phyloP scores from a whole-genome alignment of 2,329 filamentous ascomycete species.

The Arthrobotrys sphaeroides region DNA sequence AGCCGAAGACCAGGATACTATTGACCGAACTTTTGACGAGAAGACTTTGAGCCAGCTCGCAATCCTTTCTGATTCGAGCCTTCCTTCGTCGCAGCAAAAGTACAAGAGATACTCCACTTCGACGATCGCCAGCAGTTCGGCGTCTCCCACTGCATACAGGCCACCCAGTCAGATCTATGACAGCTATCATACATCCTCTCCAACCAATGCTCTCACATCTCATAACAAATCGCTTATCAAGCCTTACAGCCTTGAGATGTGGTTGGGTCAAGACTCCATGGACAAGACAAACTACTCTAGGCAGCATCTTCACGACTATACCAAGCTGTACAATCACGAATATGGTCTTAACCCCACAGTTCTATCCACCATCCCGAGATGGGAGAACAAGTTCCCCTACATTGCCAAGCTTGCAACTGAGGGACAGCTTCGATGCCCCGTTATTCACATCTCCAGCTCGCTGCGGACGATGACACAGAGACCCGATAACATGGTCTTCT shows the following conservation, averaged over 20 bases:
- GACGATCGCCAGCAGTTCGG: conserved; percentile 47
- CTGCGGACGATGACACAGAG: conserved; percentile 55
- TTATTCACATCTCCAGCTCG: conserved; percentile 57
- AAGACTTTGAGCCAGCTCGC: conserved; percentile 52
- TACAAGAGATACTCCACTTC: conserved; percentile 52
- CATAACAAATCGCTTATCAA: conserved; percentile 45
- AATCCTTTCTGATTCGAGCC: conserved; percentile 41
- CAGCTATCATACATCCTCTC: conserved; percentile 42
- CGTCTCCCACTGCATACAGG: conserved; percentile 42
- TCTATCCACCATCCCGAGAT: conserved; percentile 55
- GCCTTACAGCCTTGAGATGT: conserved; percentile 56
- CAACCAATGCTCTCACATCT: conserved; percentile 24
- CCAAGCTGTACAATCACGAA: conserved; percentile 55
- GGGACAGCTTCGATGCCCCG: conserved; percentile 53
- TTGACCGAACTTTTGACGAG: conserved; percentile 52
- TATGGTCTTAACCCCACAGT: conserved; percentile 46
- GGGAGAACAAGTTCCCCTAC: conserved; percentile 57
- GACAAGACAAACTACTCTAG: conserved; percentile 50
- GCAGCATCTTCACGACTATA: conserved; percentile 57
- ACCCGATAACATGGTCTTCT: conserved; percentile 52
- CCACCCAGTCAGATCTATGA: conserved; percentile 46
- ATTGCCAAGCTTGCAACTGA: conserved; percentile 54
- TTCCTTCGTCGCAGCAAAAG: conserved; percentile 39
- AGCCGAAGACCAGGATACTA: conserved; percentile 53
- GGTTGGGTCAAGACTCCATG: conserved; percentile 54